Percentiles rank a stretch among this genome's conserved stretches.
Evolutionary conservation across 2,329 filamentous ascomycete genomes (phyloP).

Genomic region (Ceratocystis variospora): DNA sequence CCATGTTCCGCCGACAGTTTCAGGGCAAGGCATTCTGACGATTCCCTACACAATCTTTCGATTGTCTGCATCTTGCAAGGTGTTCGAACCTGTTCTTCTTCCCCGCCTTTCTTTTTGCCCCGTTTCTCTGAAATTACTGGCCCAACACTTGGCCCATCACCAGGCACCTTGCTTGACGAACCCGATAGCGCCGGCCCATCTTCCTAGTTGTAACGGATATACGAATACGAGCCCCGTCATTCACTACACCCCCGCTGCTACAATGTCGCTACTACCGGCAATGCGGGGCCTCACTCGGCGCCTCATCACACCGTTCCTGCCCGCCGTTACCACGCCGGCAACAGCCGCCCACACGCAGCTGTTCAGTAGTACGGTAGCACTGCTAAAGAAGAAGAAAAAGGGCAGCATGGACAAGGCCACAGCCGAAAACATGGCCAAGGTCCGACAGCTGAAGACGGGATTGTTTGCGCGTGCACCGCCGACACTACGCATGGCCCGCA

Average conservation of each 20-base stretch:
- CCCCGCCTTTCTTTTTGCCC: not conserved
- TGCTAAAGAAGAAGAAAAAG: slow-evolving; percentile 23
- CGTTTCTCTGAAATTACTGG: not conserved
- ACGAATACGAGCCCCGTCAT: not conserved
- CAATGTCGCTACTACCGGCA: slow-evolving; percentile 14
- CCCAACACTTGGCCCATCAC: not conserved
- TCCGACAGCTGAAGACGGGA: slow-evolving; percentile 34
- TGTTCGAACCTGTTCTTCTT: not conserved
- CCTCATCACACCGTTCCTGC: slow-evolving; percentile 11
- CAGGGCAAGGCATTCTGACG: too few relatives aligned
- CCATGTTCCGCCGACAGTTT: not conserved
- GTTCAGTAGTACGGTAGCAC: slow-evolving; percentile 25
- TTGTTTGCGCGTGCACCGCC: slow-evolving; percentile 40
- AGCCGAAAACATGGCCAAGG: slow-evolving; percentile 24
- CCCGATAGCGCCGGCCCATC: not conserved
- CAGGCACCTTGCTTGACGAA: not conserved
- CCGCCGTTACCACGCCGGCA: not conserved
- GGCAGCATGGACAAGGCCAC: slow-evolving; percentile 24
- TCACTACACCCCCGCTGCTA: not conserved
- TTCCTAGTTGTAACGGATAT: not conserved
- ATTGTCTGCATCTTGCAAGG: not conserved
- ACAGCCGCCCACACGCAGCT: not conserved
- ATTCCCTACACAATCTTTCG: not conserved
- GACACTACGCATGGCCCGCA: slow-evolving; percentile 78
- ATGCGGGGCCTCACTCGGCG: slow-evolving; percentile 14